Evolutionary conservation across 1,139 yeast genomes (phyloP).

Genomic region (Sugiyamaella novakii): DNA sequence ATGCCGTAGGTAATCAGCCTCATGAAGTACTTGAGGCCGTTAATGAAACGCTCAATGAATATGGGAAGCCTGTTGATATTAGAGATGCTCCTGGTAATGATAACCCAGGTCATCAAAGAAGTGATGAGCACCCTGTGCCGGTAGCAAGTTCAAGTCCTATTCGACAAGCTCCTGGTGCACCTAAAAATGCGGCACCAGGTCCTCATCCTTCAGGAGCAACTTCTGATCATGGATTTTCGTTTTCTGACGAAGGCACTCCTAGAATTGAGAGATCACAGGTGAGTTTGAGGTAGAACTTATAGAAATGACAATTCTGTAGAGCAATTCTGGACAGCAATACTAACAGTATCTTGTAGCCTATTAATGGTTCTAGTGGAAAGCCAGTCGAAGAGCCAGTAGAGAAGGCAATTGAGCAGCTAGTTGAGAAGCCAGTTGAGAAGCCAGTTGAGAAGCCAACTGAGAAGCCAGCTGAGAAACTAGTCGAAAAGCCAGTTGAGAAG

Average conservation of each 20-base stretch:
- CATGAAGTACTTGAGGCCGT: constrained; percentile 18
- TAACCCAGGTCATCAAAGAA: constrained; percentile 1
- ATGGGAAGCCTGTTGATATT: constrained; percentile 17
- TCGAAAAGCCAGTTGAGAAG: background rate
- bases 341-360: background rate
- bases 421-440: background rate
- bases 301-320: no score
- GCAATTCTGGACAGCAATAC: background rate
- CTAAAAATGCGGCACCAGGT: background rate
- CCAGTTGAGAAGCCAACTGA: background rate
- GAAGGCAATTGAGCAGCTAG: background rate
- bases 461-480: background rate
- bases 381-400: background rate
- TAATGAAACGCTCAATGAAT: constrained; percentile 12
- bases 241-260: constrained; percentile 4
- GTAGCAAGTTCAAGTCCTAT: constrained; percentile 11
- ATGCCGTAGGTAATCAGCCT: constrained; percentile 33
- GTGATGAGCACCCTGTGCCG: constrained; percentile 7
- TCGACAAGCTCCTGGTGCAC: background rate
- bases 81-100: constrained; percentile 14
- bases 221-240: constrained; percentile 15
- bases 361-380: no score
- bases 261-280: constrained; percentile 2
- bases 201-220: constrained; percentile 9
- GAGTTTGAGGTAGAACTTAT: background rate